Evolutionary conservation across 306 rosid genomes (phyloP).

Genomic region (Heteromeles arbutifolia): DNA sequence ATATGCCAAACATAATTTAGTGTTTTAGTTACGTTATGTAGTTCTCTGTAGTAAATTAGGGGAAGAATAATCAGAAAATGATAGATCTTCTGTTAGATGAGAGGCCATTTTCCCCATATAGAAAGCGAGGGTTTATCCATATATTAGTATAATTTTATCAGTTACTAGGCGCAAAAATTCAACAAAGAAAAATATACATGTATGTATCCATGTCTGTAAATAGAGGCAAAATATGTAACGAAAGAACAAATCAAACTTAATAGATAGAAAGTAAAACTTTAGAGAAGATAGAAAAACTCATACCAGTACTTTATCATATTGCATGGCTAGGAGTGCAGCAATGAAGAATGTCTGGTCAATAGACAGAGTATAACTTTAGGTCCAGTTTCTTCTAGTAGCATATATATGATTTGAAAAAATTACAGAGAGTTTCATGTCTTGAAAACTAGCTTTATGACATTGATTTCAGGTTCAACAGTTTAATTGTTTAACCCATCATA

Average conservation of each 20-base stretch:
- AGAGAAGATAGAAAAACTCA: constrained; percentile 6
- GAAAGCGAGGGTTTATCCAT: background rate
- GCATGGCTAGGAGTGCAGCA: constrained; percentile 99
- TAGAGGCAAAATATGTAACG: background rate
- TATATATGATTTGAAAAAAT: background rate
- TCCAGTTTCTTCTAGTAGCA: constrained; percentile 11
- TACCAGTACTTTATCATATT: constrained; percentile 88
- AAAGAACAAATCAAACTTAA: background rate
- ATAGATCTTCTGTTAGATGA: background rate
- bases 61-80: no score
- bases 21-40: background rate
- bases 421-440: background rate
- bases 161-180: background rate
- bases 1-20: no score
- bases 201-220: background rate
- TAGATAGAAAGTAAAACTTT: background rate
- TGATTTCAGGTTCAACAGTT: background rate
- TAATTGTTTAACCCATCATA: background rate
- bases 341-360: constrained; percentile 87
- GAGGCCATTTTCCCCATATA: background rate
- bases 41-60: no score
- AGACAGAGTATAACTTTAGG: constrained; percentile 15
- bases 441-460: background rate
- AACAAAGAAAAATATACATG: background rate
- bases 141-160: background rate